These are phyloP conservation scores for Fragaria nilgerrensis DNA, from an alignment of 306 rosid species.

Conservation along the genomic window DNA sequence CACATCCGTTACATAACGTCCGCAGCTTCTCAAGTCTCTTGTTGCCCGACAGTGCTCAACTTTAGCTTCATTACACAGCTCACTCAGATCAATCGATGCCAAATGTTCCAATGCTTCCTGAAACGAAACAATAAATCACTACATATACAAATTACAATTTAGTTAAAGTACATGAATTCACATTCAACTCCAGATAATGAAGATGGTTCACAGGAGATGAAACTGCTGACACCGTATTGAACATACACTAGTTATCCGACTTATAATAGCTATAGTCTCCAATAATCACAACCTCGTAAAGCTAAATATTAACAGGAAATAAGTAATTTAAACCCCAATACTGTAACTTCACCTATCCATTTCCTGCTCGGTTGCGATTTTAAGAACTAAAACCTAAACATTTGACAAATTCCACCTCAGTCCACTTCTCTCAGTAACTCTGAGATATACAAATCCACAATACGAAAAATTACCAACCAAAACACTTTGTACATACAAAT, in stretches of 20 bases:
- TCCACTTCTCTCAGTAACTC: background rate
- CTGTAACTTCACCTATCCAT: background rate
- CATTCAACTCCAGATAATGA: too few relatives aligned
- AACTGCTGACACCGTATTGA: background rate
- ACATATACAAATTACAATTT: background rate
- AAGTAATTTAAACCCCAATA: background rate
- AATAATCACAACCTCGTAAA: background rate
- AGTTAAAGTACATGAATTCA: too few relatives aligned
- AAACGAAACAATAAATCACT: conserved; percentile 19
- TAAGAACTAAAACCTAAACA: background rate
- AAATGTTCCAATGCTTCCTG: conserved; percentile 87
- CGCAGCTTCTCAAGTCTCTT: conserved; percentile 97
- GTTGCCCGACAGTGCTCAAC: conserved; percentile 95
- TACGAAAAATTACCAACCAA: background rate
- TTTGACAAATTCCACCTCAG: background rate
- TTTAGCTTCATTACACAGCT: conserved; percentile 91
- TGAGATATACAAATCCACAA: background rate
- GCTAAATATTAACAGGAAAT: background rate
- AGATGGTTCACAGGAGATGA: too few relatives aligned
- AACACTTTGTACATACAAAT: background rate
- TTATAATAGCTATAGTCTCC: background rate
- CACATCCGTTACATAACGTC: conserved; percentile 68
- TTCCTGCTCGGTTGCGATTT: background rate
- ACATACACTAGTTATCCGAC: background rate
- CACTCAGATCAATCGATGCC: conserved; percentile 82